A percentile compares a stretch with the other conserved stretches of the same genome.
Evolutionary conservation across 306 rosid species (phyloP).

Genomic region (Prunus salicina): DNA sequence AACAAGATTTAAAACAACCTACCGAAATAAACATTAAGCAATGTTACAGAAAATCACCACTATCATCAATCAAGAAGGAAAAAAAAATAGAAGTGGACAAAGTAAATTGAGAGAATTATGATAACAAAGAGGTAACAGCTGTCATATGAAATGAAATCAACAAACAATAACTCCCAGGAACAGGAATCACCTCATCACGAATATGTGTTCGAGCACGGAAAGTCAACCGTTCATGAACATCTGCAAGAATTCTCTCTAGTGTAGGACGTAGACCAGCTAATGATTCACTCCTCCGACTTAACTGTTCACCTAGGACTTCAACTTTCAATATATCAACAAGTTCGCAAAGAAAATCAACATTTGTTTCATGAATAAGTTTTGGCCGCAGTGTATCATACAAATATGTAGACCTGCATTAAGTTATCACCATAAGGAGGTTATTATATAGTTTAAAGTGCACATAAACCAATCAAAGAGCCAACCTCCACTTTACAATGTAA

Average conservation of each 20-base stretch:
- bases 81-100: not conserved
- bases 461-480: not conserved
- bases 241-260: constrained; percentile 91
- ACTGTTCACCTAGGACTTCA: constrained; percentile 87
- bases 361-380: constrained; percentile 92
- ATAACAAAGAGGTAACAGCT: not conserved
- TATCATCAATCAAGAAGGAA: not conserved
- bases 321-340: constrained; percentile 93
- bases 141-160: not conserved
- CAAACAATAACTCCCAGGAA: not conserved
- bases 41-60: not conserved
- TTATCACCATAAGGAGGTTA: constrained; percentile 5
- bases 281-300: constrained; percentile 71
- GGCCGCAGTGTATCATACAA: constrained; percentile 92
- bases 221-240: constrained; percentile 92
- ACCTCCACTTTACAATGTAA: not conserved
- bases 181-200: constrained; percentile 75
- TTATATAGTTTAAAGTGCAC: not conserved
- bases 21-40: not conserved
- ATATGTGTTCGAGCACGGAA: constrained; percentile 95
- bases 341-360: constrained; percentile 87
- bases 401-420: constrained; percentile 75
- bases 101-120: not conserved
- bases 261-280: constrained; percentile 85
- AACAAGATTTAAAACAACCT: not conserved